phyloP scores from a whole-genome alignment of 2,329 filamentous ascomycete species.

The Ophiostoma perfectum region DNA sequence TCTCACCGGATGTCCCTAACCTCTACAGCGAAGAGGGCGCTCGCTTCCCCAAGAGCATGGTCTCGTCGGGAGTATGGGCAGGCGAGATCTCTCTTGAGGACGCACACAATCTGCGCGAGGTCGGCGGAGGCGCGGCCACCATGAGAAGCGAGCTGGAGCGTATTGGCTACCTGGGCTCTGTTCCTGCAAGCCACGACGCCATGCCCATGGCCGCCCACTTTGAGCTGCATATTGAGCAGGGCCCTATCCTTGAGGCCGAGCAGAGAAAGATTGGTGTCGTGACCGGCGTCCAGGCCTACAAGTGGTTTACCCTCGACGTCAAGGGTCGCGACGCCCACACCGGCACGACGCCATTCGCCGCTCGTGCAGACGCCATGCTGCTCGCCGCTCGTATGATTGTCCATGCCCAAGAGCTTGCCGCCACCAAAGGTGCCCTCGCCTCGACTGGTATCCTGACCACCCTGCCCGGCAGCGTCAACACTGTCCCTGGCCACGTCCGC shows the following conservation, averaged over 20 bases:
- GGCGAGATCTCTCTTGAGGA: slow-evolving; percentile 55
- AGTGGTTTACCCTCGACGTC: slow-evolving; percentile 65
- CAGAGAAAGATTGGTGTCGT: slow-evolving; percentile 64
- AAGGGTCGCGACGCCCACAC: slow-evolving; percentile 65
- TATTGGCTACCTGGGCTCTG: slow-evolving; percentile 63
- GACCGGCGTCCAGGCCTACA: slow-evolving; percentile 67
- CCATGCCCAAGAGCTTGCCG: slow-evolving; percentile 58
- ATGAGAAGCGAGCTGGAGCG: slow-evolving; percentile 64
- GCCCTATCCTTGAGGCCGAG: slow-evolving; percentile 63
- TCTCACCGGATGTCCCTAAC: too few species aligned
- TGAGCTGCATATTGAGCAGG: slow-evolving; percentile 81
- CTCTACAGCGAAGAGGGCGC: slow-evolving; percentile 66
- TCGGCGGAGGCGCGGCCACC: slow-evolving; percentile 55
- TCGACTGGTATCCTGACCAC: slow-evolving; percentile 63
- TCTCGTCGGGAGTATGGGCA: slow-evolving; percentile 71
- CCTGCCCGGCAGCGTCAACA: slow-evolving; percentile 66
- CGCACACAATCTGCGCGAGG: slow-evolving; percentile 58
- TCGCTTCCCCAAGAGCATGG: slow-evolving; percentile 69
- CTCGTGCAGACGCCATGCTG: slow-evolving; percentile 33
- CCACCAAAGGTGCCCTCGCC: slow-evolving; percentile 54
- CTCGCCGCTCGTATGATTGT: slow-evolving; percentile 59
- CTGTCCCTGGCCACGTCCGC: slow-evolving; percentile 61
- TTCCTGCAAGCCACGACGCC: slow-evolving; percentile 51
- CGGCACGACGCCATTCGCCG: slow-evolving; percentile 57
- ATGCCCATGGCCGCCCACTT: slow-evolving; percentile 71